Conservation (phyloP, 345 rosid species). For the Cardiospermum halicacabum region DNA sequence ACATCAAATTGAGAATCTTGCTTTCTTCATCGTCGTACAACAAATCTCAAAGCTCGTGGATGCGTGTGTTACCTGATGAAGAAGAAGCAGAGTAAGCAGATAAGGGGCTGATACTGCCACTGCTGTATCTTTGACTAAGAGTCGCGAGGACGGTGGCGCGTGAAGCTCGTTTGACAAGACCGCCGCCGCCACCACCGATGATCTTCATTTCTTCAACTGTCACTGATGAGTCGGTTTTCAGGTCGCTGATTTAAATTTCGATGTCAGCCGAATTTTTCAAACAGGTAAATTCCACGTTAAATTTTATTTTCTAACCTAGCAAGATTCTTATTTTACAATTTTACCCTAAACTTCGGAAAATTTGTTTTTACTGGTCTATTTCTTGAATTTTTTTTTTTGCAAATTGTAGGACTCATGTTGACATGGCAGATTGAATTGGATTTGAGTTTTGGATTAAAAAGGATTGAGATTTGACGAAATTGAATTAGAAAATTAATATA, state of each 20-base stretch:
- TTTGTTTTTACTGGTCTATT: too few relatives aligned
- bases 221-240: background rate
- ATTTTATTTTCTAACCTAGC: background rate
- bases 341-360: too few relatives aligned
- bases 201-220: constrained; percentile 17
- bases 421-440: too few relatives aligned
- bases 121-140: constrained; percentile 23
- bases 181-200: constrained; percentile 42
- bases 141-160: constrained; percentile 27
- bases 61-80: constrained; percentile 26
- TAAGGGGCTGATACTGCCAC: constrained; percentile 32
- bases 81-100: constrained; percentile 29
- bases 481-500: too few relatives aligned
- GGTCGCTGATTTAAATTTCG: background rate
- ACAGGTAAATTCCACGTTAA: background rate
- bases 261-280: background rate
- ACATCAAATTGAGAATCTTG: background rate
- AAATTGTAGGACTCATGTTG: too few relatives aligned
- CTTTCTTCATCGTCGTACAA: background rate
- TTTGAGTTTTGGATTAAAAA: too few relatives aligned
- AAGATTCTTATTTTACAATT: too few relatives aligned
- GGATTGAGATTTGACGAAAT: too few relatives aligned
- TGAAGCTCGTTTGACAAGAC: constrained; percentile 29
- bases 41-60: background rate
- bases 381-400: too few relatives aligned